Base-by-base conservation (phyloP, 306 rosid genomes). In the Albizia julibrissin region DNA sequence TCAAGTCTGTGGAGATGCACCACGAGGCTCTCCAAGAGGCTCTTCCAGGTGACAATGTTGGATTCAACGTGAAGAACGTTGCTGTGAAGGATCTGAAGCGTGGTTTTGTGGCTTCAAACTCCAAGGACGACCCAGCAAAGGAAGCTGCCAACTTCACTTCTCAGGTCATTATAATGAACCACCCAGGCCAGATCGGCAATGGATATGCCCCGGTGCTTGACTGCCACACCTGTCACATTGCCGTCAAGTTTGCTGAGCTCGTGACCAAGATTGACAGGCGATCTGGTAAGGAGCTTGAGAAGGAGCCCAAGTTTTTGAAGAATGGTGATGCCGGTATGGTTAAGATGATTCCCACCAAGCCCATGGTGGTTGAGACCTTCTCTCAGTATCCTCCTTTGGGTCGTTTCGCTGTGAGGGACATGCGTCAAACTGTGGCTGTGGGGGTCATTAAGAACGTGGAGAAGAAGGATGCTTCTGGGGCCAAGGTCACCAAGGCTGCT, bases 31-130 rank as follows among this genome's bases (percentile, higher is more conserved):
- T 85, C 40, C 31, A 13, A 0, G 88, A 85, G 54, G 85, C 85
- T 33, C 88, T 81, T 34, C 88, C 85, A 1, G 88, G 88, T 54
- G 88, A 85, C 88, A 85, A 85, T 67, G 88, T 85, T 1, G 98
- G 97, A 2, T 94, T 94, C 88, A 94, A 94, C 16, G 98, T 94
- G n/a, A 94, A 94, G 94, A 94, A 94, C 11, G 97, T 94, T 80
- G 94, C 97, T 1, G 97, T 92, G 6, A 94, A 94, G 97, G 98
- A 94, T 92, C 92, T 94, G 43, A 94, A 94, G 90, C 97, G 98
- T 81, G 98, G 98, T 2, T 94, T 0, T 29, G 98, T 94, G 64
- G 98, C 98, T 44, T 94, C 98, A 2, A 92, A 94, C 79, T 94
- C 98, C 16, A 94, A 92, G 93, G 97, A 94, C 15, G 98, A 94